Evolutionary conservation across 495 filamentous ascomycete genomes (phyloP), one percentile per base, ranked within the genome.

Genomic region (Penicillium desertorum): DNA sequence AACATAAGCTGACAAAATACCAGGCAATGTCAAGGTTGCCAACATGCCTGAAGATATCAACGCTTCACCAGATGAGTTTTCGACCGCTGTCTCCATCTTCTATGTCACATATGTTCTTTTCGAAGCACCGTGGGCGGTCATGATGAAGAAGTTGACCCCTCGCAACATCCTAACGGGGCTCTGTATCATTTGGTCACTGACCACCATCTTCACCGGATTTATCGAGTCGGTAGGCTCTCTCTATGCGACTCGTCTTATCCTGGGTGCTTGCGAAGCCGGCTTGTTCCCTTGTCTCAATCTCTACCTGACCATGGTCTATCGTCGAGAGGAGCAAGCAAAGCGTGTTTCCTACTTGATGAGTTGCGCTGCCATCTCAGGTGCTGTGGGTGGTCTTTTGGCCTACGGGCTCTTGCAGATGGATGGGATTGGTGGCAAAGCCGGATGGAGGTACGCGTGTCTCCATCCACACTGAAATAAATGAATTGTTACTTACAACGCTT

Each of bases 251-350:
- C 76, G 86, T 14, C 62, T 89, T 7, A 76, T 90, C 44, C 73
- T 89, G 0, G 87, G 87, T 4, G 75, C 72, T 2, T 80, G 83
- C 36, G 87, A 89, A 67, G 86, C 85, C 0, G 85, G 85, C 4
- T 77, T 92, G 8, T 90, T 92, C 62, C 90, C 90, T 0, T 82
- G 81, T 27, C 71, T 83, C 17, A 76, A 79, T 36, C 65, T 82
- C 41, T 83, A 84, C 50, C 51, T 81, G 23, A 78, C 76, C 1
- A 72, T 77, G 64, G 77, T 81, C 14, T 81, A 83, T 62, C 73
- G 76, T 0, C 71, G 78, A 6, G 72, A 71, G 48, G 76, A 80
- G 46, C 75, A 77, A 37, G 71, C 75, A 7, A 74, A 75, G 43
- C 72, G 76, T 6, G 69, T 77, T 2, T 74, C 71, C 4, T 75